A percentile compares a stretch with the other conserved stretches of the same genome.
These are phyloP conservation scores for Chlorella ohadii DNA, from an alignment of 139 green algal species.

Conservation along the genomic window DNA sequence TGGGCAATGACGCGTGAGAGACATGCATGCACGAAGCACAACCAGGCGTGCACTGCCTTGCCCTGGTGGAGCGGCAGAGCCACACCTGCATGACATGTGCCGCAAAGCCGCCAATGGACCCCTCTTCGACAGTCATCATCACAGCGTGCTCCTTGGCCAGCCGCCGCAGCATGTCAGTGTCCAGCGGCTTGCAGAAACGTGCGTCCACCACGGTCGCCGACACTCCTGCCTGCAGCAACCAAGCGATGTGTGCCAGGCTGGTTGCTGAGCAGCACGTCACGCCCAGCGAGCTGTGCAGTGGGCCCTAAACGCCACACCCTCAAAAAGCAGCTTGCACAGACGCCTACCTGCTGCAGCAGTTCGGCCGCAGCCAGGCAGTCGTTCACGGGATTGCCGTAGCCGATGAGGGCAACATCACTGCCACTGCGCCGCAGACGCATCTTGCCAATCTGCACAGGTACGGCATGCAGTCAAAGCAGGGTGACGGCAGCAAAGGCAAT, in stretches of 20 bases:
- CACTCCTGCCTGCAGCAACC: conserved; percentile 68
- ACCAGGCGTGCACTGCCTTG: too few species aligned
- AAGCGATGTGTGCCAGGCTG: neutral
- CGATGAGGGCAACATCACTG: conserved; percentile 91
- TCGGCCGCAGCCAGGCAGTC: conserved; percentile 89
- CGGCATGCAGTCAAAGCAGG: neutral
- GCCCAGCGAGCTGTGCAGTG: neutral
- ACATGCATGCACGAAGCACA: too few species aligned
- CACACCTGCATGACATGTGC: conserved; percentile 88
- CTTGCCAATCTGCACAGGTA: conserved; percentile 80
- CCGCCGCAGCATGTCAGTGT: conserved; percentile 77
- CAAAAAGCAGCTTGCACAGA: neutral
- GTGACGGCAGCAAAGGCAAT: too few species aligned
- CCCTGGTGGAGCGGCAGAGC: neutral
- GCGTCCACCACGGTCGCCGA: conserved; percentile 93
- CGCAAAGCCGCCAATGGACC: conserved; percentile 95
- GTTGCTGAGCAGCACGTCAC: too few species aligned
- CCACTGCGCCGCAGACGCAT: conserved; percentile 85
- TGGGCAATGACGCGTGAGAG: too few species aligned
- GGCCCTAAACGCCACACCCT: too few species aligned
- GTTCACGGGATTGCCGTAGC: conserved; percentile 91
- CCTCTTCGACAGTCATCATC: conserved; percentile 98
- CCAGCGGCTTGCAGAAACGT: conserved; percentile 99
- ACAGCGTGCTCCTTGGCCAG: conserved; percentile 87
- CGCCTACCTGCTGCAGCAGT: conserved; percentile 67